phyloP scores from a whole-genome alignment of 2,329 filamentous ascomycete genomes.

The Trichoderma sp. region DNA sequence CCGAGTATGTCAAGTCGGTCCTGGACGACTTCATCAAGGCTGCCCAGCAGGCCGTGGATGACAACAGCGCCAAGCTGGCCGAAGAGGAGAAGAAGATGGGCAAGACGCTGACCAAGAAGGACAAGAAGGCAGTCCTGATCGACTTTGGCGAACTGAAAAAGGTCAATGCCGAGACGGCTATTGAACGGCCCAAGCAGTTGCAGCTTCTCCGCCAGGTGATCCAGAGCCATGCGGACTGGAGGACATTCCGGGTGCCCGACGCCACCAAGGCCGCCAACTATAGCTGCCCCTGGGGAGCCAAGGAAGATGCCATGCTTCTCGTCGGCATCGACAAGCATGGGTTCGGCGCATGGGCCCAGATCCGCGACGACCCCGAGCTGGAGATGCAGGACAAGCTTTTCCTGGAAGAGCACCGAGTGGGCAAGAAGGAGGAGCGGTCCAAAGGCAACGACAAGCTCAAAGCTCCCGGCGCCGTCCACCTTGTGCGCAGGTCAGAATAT shows the following conservation, averaged over 20 bases:
- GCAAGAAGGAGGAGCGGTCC: constrained; percentile 90
- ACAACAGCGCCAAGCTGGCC: constrained; percentile 71
- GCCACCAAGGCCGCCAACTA: constrained; percentile 92
- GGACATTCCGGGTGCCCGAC: constrained; percentile 82
- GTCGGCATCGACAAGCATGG: constrained; percentile 91
- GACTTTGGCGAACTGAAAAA: constrained; percentile 93
- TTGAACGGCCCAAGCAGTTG: constrained; percentile 88
- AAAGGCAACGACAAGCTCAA: constrained; percentile 79
- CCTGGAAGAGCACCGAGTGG: constrained; percentile 95
- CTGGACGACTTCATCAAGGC: constrained; percentile 71
- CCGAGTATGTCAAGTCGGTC: constrained; percentile 73
- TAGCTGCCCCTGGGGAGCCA: constrained; percentile 86
- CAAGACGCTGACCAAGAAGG: constrained; percentile 89
- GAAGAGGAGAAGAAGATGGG: constrained; percentile 80
- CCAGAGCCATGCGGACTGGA: constrained; percentile 66
- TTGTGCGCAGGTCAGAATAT: constrained; percentile 93
- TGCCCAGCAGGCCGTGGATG: constrained; percentile 62
- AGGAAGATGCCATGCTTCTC: constrained; percentile 95
- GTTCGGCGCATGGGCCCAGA: constrained; percentile 93
- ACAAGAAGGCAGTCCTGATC: constrained; percentile 94
- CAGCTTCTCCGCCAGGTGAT: constrained; percentile 78
- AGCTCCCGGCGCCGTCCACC: constrained; percentile 94
- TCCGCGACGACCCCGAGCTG: constrained; percentile 87
- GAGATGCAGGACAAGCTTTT: constrained; percentile 90
- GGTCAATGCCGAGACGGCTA: constrained; percentile 91